Evolutionary conservation across 768 basidiomycete genomes (phyloP).

Genomic region (Suillus hirtellus): DNA sequence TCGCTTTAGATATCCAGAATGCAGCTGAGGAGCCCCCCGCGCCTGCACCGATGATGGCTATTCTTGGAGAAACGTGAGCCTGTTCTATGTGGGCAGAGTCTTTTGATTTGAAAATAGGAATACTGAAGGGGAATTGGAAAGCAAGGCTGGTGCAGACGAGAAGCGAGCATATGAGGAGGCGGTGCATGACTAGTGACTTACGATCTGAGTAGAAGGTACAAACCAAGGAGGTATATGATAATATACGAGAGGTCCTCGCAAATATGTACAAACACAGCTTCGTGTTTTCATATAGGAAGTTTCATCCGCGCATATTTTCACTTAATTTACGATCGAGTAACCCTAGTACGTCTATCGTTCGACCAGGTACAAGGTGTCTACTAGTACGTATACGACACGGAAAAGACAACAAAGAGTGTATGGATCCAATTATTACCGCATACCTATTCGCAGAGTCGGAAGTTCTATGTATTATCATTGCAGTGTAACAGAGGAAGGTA

Average conservation of each 20-base stretch:
- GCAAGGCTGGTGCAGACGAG: constrained; percentile 28
- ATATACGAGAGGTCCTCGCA: not conserved
- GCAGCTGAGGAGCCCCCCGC: constrained; percentile 85
- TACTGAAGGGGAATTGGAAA: constrained; percentile 52
- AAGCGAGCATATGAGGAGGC: constrained; percentile 20
- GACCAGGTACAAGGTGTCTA: no score
- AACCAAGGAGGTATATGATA: not conserved
- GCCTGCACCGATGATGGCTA: constrained; percentile 91
- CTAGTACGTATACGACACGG: no score
- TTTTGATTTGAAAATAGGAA: constrained; percentile 53
- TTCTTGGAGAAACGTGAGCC: constrained; percentile 42
- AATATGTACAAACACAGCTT: constrained; percentile 1
- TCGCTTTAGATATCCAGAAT: constrained; percentile 80
- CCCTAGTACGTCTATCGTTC: not conserved
- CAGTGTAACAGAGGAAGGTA: not conserved
- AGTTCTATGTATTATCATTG: not conserved
- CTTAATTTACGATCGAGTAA: not conserved
- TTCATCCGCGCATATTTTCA: not conserved
- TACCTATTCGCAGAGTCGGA: not conserved
- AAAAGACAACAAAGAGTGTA: not conserved
- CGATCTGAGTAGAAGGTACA: not conserved
- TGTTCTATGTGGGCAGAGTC: constrained; percentile 22
- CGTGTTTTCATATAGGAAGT: not conserved
- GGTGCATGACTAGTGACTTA: constrained; percentile 4
- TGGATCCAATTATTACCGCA: not conserved